Conservation (phyloP, 83 land plant genomes). For the Isoetes engelmannii region DNA sequence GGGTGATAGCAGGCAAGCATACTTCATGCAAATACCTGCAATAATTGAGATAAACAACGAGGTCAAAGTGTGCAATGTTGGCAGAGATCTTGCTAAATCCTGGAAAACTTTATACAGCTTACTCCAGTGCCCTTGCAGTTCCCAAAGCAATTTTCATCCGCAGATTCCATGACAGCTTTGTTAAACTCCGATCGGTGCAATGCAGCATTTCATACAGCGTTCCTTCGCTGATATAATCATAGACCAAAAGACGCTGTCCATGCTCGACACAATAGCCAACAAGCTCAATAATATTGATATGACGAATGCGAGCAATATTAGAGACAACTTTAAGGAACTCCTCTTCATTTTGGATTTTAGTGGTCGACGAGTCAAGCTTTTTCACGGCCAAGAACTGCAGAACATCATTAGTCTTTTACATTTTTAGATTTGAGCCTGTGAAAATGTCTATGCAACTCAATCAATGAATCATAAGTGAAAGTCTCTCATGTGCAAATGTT, state of each 20-base stretch:
- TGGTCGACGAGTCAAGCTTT: conserved; percentile 22
- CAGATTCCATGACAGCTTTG: conserved; percentile 20
- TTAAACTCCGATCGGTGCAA: conserved; percentile 1
- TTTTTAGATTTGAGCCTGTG: background rate
- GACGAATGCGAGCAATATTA: conserved; percentile 21
- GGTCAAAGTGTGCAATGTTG: too few species aligned
- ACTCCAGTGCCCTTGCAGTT: conserved; percentile 28
- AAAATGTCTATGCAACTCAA: too few species aligned
- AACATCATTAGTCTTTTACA: conserved; percentile 5
- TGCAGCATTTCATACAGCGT: conserved; percentile 25
- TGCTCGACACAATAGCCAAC: conserved; percentile 30
- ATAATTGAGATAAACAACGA: too few species aligned
- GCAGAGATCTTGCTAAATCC: too few species aligned
- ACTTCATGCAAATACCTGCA: too few species aligned
- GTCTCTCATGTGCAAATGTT: too few species aligned
- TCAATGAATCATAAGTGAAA: too few species aligned
- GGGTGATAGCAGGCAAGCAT: too few species aligned
- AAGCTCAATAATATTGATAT: conserved; percentile 23
- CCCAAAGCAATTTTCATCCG: conserved; percentile 31
- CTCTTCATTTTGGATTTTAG: conserved; percentile 22
- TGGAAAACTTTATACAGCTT: too few species aligned
- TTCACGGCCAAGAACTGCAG: conserved; percentile 24
- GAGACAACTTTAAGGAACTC: conserved; percentile 26
- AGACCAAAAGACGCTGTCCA: conserved; percentile 29
- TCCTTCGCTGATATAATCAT: conserved; percentile 21